phyloP scores from a whole-genome alignment of 768 basidiomycete species.

The Cubamyces sp. region DNA sequence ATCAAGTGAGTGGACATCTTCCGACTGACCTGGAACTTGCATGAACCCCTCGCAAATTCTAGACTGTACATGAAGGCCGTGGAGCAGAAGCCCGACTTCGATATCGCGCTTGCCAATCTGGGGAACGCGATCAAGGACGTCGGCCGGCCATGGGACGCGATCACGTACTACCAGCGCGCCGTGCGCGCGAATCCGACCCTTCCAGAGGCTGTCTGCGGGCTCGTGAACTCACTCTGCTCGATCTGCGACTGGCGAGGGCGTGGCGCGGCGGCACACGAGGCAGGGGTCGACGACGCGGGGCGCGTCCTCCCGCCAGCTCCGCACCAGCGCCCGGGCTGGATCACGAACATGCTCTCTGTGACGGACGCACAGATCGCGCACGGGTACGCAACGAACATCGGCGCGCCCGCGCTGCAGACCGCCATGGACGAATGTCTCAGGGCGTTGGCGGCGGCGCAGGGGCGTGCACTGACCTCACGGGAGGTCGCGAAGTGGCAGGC shows the following conservation, averaged over 20 bases:
- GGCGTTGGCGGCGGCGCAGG: constrained; percentile 36
- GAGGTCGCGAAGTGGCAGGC: constrained; percentile 39
- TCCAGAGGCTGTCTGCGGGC: constrained; percentile 52
- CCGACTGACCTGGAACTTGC: neutral
- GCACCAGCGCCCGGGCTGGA: constrained; percentile 35
- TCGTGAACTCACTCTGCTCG: constrained; percentile 49
- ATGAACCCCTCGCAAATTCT: neutral
- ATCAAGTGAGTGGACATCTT: constrained; percentile 39
- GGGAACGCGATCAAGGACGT: constrained; percentile 54
- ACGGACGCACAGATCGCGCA: constrained; percentile 44
- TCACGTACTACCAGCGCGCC: constrained; percentile 51
- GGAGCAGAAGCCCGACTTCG: constrained; percentile 48
- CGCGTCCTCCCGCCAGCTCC: constrained; percentile 19
- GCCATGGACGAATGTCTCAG: constrained; percentile 43
- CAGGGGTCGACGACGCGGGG: constrained; percentile 32
- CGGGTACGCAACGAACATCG: constrained; percentile 36
- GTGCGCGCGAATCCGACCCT: constrained; percentile 46
- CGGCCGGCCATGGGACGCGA: constrained; percentile 46
- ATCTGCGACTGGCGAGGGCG: constrained; percentile 52
- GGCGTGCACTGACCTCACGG: constrained; percentile 29
- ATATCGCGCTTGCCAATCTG: constrained; percentile 55
- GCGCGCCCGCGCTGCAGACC: constrained; percentile 33
- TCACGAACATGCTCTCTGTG: constrained; percentile 41
- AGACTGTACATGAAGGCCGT: constrained; percentile 48
- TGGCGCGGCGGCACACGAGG: constrained; percentile 36